These are phyloP conservation scores for Gillenia trifoliata DNA, from an alignment of 306 rosid genomes.

Conservation along the genomic window DNA sequence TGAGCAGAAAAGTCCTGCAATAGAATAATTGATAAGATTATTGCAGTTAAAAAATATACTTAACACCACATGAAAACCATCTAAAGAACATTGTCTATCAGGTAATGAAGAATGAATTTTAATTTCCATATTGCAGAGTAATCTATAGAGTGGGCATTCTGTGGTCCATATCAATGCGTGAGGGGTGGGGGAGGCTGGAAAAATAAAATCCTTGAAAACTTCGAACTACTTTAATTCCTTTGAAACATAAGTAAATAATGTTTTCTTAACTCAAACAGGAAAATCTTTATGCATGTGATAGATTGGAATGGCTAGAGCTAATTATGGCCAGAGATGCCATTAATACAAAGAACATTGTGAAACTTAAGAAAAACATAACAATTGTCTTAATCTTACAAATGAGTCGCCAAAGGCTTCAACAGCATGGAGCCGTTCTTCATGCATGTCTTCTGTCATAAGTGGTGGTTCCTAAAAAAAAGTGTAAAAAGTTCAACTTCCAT, in stretches of 20 bases:
- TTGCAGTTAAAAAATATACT: constrained; percentile 6
- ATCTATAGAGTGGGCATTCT: neutral
- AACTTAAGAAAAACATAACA: constrained; percentile 2
- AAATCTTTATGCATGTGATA: neutral
- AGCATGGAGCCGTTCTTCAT: constrained; percentile 93
- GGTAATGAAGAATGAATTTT: neutral
- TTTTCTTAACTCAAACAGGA: neutral
- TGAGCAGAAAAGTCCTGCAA: constrained; percentile 82
- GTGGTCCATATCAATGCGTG: too few relatives aligned
- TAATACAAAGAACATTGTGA: neutral
- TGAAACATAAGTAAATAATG: neutral
- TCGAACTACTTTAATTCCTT: neutral
- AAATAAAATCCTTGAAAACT: neutral
- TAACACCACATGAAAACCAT: neutral
- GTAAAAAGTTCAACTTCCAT: constrained; percentile 12
- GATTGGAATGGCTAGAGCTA: neutral
- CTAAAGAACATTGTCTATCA: neutral
- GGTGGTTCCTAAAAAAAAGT: constrained; percentile 62
- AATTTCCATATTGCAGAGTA: neutral
- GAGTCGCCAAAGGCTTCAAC: constrained; percentile 86
- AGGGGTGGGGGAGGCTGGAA: neutral
- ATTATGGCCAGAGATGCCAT: neutral
- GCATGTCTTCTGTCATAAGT: constrained; percentile 99
- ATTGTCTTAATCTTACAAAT: constrained; percentile 54
- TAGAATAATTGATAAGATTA: constrained; percentile 19